Evolutionary conservation across 2,329 filamentous ascomycete genomes (phyloP).

Genomic region (Diaporthe amygdali): DNA sequence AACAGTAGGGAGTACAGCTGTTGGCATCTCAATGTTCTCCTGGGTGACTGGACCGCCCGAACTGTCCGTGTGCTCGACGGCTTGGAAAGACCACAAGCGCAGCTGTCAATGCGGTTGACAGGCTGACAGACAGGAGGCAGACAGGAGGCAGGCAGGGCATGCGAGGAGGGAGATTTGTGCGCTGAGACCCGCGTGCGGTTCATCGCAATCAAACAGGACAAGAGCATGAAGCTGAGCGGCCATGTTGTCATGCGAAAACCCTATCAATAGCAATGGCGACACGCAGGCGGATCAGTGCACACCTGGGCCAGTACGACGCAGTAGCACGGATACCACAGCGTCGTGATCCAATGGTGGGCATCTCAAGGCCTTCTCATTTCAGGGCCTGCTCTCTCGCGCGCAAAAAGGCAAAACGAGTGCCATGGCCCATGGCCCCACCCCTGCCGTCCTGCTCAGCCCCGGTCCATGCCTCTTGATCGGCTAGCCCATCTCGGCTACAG

Average conservation of each 20-base stretch:
- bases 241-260: background rate
- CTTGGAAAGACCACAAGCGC: background rate
- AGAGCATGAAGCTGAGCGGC: background rate
- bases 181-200: conserved; percentile 4
- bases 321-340: conserved; percentile 14
- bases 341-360: conserved; percentile 14
- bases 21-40: too few relatives aligned
- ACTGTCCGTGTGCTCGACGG: background rate
- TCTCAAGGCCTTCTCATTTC: conserved; percentile 13
- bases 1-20: too few relatives aligned
- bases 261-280: conserved; percentile 7
- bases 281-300: too few relatives aligned
- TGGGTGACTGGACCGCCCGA: too few relatives aligned
- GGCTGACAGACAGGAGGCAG: background rate
- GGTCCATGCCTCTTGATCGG: conserved; percentile 4
- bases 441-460: background rate
- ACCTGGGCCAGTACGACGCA: background rate
- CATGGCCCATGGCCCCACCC: background rate
- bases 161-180: too few relatives aligned
- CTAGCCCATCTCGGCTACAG: conserved; percentile 15
- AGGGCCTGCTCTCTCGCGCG: background rate
- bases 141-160: background rate
- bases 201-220: conserved; percentile 11
- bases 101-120: conserved; percentile 6
- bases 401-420: conserved; percentile 11